Evolutionary conservation across 176 grass and related monocot species (phyloP).

Genomic region (Raddia guianensis): DNA sequence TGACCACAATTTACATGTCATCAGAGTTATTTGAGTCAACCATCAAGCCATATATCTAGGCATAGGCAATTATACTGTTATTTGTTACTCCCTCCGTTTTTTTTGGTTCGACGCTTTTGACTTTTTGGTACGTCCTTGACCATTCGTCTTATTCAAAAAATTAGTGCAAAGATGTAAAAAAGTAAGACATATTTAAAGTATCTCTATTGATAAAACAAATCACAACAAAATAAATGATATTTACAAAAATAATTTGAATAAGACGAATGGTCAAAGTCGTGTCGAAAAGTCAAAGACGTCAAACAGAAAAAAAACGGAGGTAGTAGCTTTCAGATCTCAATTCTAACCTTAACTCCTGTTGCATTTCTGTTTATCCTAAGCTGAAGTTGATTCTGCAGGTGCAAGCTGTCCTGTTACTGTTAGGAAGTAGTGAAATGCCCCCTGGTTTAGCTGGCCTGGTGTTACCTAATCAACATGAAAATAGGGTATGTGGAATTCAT

Average conservation of each 20-base stretch:
- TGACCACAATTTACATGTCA: neutral
- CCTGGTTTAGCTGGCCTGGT: conserved; percentile 43
- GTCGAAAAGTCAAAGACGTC: too few species aligned
- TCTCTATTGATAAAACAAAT: too few species aligned
- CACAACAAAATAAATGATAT: too few species aligned
- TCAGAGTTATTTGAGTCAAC: neutral
- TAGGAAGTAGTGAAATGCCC: conserved; percentile 75
- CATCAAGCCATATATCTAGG: conserved; percentile 12
- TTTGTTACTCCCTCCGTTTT: too few species aligned
- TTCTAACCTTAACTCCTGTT: conserved; percentile 10
- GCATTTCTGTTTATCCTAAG: conserved; percentile 3
- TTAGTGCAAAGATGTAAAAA: too few species aligned
- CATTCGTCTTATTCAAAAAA: too few species aligned
- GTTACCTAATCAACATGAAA: conserved; percentile 59
- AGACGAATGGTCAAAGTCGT: too few species aligned
- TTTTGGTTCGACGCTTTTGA: too few species aligned
- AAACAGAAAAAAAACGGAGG: too few species aligned
- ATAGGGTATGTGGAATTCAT: conserved; percentile 46
- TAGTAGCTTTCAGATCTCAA: neutral
- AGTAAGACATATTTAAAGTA: too few species aligned
- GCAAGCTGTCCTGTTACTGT: conserved; percentile 76
- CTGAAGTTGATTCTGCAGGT: conserved; percentile 59
- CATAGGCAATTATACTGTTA: conserved; percentile 1
- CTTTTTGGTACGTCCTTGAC: too few species aligned
- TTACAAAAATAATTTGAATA: too few species aligned